Evolutionary conservation across 352 stramenopile genomes (phyloP), one percentile per base, ranked within the genome.

Genomic region (Pythium coloratum): DNA sequence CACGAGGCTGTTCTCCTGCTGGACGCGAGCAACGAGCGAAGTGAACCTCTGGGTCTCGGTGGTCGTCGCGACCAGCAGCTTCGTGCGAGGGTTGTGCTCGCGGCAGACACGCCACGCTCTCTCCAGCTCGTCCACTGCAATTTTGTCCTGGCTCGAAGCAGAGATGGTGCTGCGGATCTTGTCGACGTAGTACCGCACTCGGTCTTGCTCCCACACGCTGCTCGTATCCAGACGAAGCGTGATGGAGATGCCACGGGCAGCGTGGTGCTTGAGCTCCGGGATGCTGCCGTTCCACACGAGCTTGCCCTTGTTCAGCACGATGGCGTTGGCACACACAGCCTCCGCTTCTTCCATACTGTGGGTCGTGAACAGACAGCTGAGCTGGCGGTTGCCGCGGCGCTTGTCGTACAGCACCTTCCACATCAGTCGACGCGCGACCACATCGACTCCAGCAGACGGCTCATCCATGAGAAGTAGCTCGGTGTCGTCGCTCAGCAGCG

Each of bases 341-440:
- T 95, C 86, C 3, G 86, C 84, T 54, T 95, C 86, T 59, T 95
- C 86, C 83, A 95, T 92, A 38, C 86, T 93, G 66, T 95, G 86
- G 4, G 86, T 95, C 30, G 86, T 95, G 56, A 95, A 95, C 59
- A 95, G 62, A 26, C 86, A 95, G 64, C 81, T 89, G 50, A 77
- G 78, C 16, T 77, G 67, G 33, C 73, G 71, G 13, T 74, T 66
- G 26, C 72, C 80, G 50, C 83, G 66, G 0, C 75, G 79, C 51
- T 89, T 91, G 9, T 85, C 77, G 55, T 90, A 66, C 30, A 95
- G 62, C 18, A 92, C 77, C 12, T 83, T 86, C 86, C 86, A 95
- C 82, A 95, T 89, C 20, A 95, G 60, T 3, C 86, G 81, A 1
- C 86, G 75, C 14, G 86, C 84, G 6, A 95, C 86, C 2, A 95